Percentiles rank a stretch among this genome's conserved stretches.
Evolutionary conservation across 148 eudicot genomes (phyloP).

Genomic region (Dysphania ambrosioides): DNA sequence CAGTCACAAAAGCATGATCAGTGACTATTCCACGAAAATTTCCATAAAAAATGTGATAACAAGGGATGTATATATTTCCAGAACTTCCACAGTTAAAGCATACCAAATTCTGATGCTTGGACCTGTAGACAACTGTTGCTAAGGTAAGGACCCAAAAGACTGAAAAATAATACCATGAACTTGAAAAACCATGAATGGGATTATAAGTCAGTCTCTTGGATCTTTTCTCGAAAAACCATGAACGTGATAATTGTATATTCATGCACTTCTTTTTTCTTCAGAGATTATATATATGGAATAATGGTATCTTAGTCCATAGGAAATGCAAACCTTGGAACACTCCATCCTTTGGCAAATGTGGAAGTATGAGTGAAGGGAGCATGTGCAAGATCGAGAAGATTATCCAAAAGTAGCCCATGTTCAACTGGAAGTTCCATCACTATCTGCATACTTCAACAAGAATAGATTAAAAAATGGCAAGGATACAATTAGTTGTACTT

Average conservation of each 20-base stretch:
- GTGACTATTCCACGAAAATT: not conserved
- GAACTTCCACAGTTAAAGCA: not conserved
- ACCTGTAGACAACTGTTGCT: too few relatives aligned
- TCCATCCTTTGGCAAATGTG: conserved; percentile 97
- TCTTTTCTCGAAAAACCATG: too few relatives aligned
- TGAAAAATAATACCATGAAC: too few relatives aligned
- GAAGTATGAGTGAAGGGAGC: conserved; percentile 96
- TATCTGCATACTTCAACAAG: conserved; percentile 46
- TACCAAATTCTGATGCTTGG: not conserved
- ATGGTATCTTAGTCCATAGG: not conserved
- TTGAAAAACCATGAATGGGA: not conserved
- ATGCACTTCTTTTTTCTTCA: not conserved
- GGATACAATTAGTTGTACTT: not conserved
- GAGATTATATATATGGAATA: not conserved
- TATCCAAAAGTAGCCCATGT: conserved; percentile 89
- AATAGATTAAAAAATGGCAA: not conserved
- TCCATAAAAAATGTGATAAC: not conserved
- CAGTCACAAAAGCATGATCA: not conserved
- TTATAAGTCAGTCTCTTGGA: too few relatives aligned
- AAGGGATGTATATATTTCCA: not conserved
- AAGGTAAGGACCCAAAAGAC: too few relatives aligned
- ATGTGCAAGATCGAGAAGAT: conserved; percentile 94
- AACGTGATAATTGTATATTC: not conserved
- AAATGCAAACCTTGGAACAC: conserved; percentile 67
- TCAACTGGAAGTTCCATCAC: conserved; percentile 97